Base-by-base conservation (phyloP, 2,329 filamentous ascomycete genomes). In the Canariomyces notabilis region DNA sequence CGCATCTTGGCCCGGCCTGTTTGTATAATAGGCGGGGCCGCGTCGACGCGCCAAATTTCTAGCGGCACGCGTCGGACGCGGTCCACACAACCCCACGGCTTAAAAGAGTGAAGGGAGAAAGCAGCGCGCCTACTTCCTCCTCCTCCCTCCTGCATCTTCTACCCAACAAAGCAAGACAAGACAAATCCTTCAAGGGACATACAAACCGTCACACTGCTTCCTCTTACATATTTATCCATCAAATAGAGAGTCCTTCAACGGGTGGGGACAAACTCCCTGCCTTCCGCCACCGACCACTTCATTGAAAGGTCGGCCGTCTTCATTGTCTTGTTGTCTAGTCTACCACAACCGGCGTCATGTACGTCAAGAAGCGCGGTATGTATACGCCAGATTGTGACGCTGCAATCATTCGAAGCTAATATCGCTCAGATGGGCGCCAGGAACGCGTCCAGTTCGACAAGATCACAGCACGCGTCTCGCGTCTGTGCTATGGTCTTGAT, bases 391-490 rank as follows among this genome's bases (percentile, higher is more conserved):
- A 16, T 44, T 18, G 9, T 19, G 18, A 19, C n/a, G n/a, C n/a
- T n/a, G n/a, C 11, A 12, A 5, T 8, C 16, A 11, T 15, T 35
- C 23, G 21, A 36, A 38, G 39, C 64, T 72, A 47, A 59, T n/a
- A 7, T 19, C 18, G 8, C 14, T 9, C 46, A 97, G 93, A 98
- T 80, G 91, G 91, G 73, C 93, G 93, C 77, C 95, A 97, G 77
- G 93, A 98, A 80, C 93, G 93, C 70, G 93, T 98, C 57, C 93
- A 98, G 70, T 98, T 98, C 76, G 93, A 98, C 79, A 98, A 98
- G 77, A 98, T 98, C 80, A 97, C 93, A 64, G 93, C 93, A 62
- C 89, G 93, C 71, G 93, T 98, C 59, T 97, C 93, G 37, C 83
- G 93, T 63, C 78, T 98, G 64, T 98, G 93, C 80, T 98, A 98